Percentiles rank a stretch among this genome's conserved stretches.
phyloP scores from a whole-genome alignment of 352 stramenopile genomes.

The Globisporangium okanoganense region DNA sequence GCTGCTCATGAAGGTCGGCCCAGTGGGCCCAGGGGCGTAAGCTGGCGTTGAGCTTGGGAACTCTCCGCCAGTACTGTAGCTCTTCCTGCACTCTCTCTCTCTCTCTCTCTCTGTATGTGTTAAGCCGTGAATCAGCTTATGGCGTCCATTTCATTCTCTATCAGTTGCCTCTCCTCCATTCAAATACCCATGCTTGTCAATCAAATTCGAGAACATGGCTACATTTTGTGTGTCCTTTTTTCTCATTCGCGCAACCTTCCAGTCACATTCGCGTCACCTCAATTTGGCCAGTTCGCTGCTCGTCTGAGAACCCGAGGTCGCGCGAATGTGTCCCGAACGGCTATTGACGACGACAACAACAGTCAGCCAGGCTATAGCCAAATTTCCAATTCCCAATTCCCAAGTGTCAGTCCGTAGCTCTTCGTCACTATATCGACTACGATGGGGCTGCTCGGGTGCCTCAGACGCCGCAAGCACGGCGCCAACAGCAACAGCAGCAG shows the following conservation, averaged over 20 bases:
- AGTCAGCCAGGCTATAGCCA: neutral
- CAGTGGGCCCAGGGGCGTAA: neutral
- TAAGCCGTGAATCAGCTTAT: neutral
- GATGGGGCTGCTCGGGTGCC: constrained; percentile 27
- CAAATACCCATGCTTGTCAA: neutral
- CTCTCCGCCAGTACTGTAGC: too few relatives aligned
- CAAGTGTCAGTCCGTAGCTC: neutral
- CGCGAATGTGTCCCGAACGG: neutral
- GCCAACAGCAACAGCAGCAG: constrained; percentile 11
- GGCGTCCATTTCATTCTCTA: too few relatives aligned
- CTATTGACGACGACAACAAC: constrained; percentile 1
- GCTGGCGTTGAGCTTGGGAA: too few relatives aligned
- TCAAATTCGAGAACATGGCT: neutral
- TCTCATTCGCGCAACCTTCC: neutral
- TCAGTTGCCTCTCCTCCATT: neutral
- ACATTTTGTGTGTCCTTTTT: neutral
- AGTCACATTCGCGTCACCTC: neutral
- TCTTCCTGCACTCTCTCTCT: too few relatives aligned
- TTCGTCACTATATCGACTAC: neutral
- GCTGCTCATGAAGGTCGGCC: neutral
- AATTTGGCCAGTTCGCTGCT: neutral
- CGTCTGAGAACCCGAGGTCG: neutral
- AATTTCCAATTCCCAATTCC: neutral
- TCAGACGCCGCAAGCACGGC: constrained; percentile 18
- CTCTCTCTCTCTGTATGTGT: too few relatives aligned